A percentile compares a stretch with the other conserved stretches of the same genome.
phyloP scores from a whole-genome alignment of 345 rosid species.

The Aquilaria yunnanensis region DNA sequence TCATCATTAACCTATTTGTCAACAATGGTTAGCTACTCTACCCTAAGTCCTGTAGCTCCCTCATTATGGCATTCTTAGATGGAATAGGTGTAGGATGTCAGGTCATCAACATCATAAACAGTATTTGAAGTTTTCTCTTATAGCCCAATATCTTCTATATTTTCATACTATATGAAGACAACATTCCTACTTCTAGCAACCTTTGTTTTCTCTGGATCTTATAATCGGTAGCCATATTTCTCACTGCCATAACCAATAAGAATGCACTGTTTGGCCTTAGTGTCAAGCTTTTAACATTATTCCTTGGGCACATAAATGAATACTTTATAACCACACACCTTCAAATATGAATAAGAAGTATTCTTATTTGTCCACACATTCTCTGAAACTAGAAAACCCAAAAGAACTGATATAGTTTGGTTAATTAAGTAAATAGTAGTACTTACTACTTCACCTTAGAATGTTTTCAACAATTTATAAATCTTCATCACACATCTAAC shows the following conservation, averaged over 20 bases:
- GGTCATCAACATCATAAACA: too few relatives aligned
- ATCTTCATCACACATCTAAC: neutral
- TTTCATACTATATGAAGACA: neutral
- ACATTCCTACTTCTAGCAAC: neutral
- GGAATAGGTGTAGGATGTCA: too few relatives aligned
- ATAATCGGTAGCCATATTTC: conserved; percentile 2
- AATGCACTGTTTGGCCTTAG: neutral
- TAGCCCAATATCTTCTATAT: neutral
- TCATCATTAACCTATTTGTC: too few relatives aligned
- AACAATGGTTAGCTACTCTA: too few relatives aligned
- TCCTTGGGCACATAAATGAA: conserved; percentile 2
- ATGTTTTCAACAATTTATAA: neutral
- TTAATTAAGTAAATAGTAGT: neutral
- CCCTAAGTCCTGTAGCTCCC: too few relatives aligned
- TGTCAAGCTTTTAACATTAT: neutral
- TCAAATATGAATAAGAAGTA: neutral
- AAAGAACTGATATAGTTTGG: neutral
- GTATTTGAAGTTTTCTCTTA: too few relatives aligned
- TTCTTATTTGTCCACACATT: neutral
- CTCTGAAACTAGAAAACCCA: neutral
- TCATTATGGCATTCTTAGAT: too few relatives aligned
- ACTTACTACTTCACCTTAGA: neutral
- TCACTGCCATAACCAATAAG: conserved; percentile 1
- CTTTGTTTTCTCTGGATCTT: neutral
- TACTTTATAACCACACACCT: neutral